phyloP scores from a whole-genome alignment of 768 basidiomycete genomes.

The Hericium alpestre region DNA sequence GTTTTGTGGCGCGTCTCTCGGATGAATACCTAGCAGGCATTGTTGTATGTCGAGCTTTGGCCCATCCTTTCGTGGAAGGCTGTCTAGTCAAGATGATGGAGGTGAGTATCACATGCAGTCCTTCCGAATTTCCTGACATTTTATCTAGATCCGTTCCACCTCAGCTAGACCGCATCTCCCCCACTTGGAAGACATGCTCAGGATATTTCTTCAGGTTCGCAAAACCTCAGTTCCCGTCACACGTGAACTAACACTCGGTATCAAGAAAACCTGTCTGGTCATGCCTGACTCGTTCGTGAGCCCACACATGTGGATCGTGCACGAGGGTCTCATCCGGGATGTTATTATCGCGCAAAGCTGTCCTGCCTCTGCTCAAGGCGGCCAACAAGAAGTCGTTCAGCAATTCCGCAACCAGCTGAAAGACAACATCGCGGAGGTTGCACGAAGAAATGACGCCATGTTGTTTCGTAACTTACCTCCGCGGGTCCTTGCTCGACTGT shows the following conservation, averaged over 20 bases:
- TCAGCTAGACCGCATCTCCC: slow-evolving; percentile 46
- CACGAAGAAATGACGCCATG: slow-evolving; percentile 72
- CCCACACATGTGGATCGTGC: slow-evolving; percentile 53
- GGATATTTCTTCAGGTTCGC: slow-evolving; percentile 51
- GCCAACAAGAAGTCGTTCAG: background rate
- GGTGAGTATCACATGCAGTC: slow-evolving; percentile 24
- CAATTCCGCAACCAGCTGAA: slow-evolving; percentile 35
- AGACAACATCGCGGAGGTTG: slow-evolving; percentile 59
- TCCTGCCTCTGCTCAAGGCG: slow-evolving; percentile 19
- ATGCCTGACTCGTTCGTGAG: slow-evolving; percentile 66
- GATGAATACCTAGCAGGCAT: slow-evolving; percentile 75
- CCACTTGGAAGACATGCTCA: slow-evolving; percentile 42
- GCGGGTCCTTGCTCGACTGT: slow-evolving; percentile 47
- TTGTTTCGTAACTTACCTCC: slow-evolving; percentile 58
- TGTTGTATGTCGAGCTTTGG: slow-evolving; percentile 52
- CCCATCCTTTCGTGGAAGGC: slow-evolving; percentile 62
- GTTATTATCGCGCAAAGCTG: slow-evolving; percentile 31
- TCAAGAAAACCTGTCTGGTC: slow-evolving; percentile 59
- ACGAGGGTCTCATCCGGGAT: slow-evolving; percentile 37
- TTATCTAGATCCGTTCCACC: slow-evolving; percentile 39
- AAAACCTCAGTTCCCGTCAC: too few species aligned
- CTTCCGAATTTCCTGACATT: background rate
- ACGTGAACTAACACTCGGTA: background rate
- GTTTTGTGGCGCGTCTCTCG: slow-evolving; percentile 62
- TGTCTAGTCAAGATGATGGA: slow-evolving; percentile 58